phyloP scores from a whole-genome alignment of 371 early-diverging fungal genomes.

The Fennellomyces sp. region DNA sequence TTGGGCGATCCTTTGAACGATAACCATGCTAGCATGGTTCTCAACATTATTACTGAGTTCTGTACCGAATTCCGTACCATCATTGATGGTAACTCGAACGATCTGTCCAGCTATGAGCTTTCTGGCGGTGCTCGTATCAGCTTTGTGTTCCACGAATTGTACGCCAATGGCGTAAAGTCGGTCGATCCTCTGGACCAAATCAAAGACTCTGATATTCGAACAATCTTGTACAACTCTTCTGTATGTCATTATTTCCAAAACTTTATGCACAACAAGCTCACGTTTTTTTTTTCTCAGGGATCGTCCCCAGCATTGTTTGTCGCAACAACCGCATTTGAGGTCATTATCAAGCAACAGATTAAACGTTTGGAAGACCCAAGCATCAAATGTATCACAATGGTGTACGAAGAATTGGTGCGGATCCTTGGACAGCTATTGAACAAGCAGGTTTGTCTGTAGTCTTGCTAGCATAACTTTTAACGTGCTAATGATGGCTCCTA shows the following conservation, averaged over 20 bases:
- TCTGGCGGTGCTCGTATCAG: slow-evolving; percentile 98
- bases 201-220: slow-evolving; percentile 98
- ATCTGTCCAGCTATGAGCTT: slow-evolving; percentile 91
- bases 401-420: slow-evolving; percentile 95
- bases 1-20: slow-evolving; percentile 92
- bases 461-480: background rate
- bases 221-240: slow-evolving; percentile 97
- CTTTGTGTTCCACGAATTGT: slow-evolving; percentile 98
- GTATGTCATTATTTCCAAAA: slow-evolving; percentile 50
- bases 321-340: slow-evolving; percentile 97
- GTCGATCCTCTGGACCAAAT: slow-evolving; percentile 97
- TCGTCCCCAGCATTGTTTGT: slow-evolving; percentile 97
- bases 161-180: slow-evolving; percentile 85
- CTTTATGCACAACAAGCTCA: background rate
- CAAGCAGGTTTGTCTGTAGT: no score
- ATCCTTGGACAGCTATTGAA: slow-evolving; percentile 89
- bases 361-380: slow-evolving; percentile 95
- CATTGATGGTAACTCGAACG: slow-evolving; percentile 93
- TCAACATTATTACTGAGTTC: slow-evolving; percentile 97
- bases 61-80: slow-evolving; percentile 92
- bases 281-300: slow-evolving; percentile 59
- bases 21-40: slow-evolving; percentile 77
- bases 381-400: slow-evolving; percentile 90
- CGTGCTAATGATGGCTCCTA: background rate
- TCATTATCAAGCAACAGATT: slow-evolving; percentile 97